Evolutionary conservation across 1,284 basidiomycete species (phyloP), one percentile per base, ranked within the genome.

Genomic region (Ustilago loliicola): DNA sequence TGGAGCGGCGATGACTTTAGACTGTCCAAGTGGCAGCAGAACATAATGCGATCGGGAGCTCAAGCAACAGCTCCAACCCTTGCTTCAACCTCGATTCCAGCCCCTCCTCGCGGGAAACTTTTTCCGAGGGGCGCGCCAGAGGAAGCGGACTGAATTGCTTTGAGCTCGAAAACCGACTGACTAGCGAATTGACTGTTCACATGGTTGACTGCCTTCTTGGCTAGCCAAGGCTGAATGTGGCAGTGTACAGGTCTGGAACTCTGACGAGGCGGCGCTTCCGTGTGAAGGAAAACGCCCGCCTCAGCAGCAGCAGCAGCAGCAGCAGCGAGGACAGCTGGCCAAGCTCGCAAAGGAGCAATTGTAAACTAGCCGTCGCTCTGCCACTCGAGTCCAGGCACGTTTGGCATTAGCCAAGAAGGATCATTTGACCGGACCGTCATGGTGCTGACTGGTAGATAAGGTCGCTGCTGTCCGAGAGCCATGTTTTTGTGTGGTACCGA

Each of bases 181-280:
- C 9, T 36, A 15, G 42, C 42, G 6, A n/a, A 45, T n/a, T 21
- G n/a, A 11, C 36, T 3, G 3, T 38, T 15, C 36, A 3, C 36
- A 15, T 38, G 36, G 36, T n/a, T 45, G 19, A 38, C 42, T n/a
- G 42, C 7, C 42, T 45, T 10, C n/a, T n/a, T 45, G 42, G 42
- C 42, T 21, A 45, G 42, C 21, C n/a, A 45, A 21, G n/a, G 42
- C 42, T 21, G 21, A 45, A 21, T 45, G 42, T 45, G 42, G 21
- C 42, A 45, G n/a, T 45, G 42, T 45, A 7, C n/a, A 8, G 21
- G 42, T 21, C 48, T 15, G 29, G 29, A 30, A 27, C 25, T 9
- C 17, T 51, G 25, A 51, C 48, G 48, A 51, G 25, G 48, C 48
- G 48, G 48, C 48, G 48, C 19, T 30, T 51, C 48, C 48, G 48